Evolutionary conservation across 805 yeast genomes (phyloP), one percentile per base, ranked within the genome.

Genomic region (Candida patagonica): DNA sequence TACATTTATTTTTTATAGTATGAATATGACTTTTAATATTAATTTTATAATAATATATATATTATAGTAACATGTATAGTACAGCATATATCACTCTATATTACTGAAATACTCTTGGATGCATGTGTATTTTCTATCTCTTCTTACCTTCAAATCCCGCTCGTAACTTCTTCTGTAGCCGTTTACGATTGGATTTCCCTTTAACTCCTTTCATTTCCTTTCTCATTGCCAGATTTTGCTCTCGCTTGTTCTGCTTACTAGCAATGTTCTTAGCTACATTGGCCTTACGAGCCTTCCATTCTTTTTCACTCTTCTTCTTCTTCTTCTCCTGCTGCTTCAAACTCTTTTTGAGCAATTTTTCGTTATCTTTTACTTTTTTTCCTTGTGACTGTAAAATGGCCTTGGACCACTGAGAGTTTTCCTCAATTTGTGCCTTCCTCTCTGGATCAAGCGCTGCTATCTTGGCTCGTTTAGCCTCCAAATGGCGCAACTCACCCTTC

Each of bases 241-340:
- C 95, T 61, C 97, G 77, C 69, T 92, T 81, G 66, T 86, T 84
- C 47, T 74, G 77, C 53, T 81, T 80, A 13, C 80, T 83, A 35
- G 77, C 71, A 38, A 82, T 78, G 27, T 80, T 78, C 50, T 79
- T 83, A 43, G 75, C 74, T 10, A 92, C 95, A 26, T 71, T 71
- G 51, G 79, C 82, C 57, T 83, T 80, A 49, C 99, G 75, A 38
- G 89, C 96, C 48, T 66, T 73, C 99, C 99, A 92, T 61, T 89
- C 95, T 38, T 76, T 66, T 53, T 86, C 95, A 42, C 94, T 80
- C 66, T 79, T 84, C 55, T 83, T 73, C 68, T 92, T 92, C 55
- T 73, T 71, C 45, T 82, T 76, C 52, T 85, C 89, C 57, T 86
- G 84, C 52, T 82, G 73, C 65, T 82, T 87, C 45, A 89, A 61